These are phyloP conservation scores for Botrytis cinerea DNA, from an alignment of 2,329 filamentous ascomycete species.

Conservation along the genomic window DNA sequence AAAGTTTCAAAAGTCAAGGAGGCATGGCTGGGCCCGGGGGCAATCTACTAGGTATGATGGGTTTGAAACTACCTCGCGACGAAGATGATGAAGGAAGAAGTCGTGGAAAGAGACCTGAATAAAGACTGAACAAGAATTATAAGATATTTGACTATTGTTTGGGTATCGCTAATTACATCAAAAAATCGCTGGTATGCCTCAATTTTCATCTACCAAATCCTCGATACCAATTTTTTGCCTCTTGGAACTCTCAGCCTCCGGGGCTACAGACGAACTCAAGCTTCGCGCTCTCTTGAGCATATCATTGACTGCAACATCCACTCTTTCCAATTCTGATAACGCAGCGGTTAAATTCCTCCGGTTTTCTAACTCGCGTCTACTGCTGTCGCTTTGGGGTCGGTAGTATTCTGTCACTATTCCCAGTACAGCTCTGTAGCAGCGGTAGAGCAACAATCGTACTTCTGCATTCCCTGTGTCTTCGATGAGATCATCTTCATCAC, in stretches of 20 bases:
- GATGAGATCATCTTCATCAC: constrained; percentile 42
- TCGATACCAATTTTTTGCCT: constrained; percentile 30
- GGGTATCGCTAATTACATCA: constrained; percentile 26
- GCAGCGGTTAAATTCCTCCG: constrained; percentile 53
- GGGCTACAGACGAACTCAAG: constrained; percentile 24
- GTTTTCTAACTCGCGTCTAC: constrained; percentile 54
- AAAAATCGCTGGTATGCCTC: constrained; percentile 21
- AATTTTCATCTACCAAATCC: constrained; percentile 21
- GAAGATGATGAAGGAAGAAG: constrained; percentile 55
- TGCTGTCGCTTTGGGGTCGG: constrained; percentile 51
- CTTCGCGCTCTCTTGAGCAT: constrained; percentile 34
- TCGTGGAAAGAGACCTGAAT: constrained; percentile 16
- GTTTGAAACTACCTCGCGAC: constrained; percentile 76
- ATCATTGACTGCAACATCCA: constrained; percentile 30
- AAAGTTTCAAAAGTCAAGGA: constrained; percentile 88
- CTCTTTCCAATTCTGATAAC: constrained; percentile 49
- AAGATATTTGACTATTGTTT: constrained; percentile 17
- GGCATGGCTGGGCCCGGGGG: constrained; percentile 84
- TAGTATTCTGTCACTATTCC: constrained; percentile 58
- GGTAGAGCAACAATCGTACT: constrained; percentile 57
- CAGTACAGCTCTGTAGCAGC: constrained; percentile 57
- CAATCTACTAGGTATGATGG: constrained; percentile 86
- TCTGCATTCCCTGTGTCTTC: constrained; percentile 49
- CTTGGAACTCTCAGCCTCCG: constrained; percentile 29
- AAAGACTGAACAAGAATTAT: constrained; percentile 9